Evolutionary conservation across 768 basidiomycete species (phyloP).

Genomic region (Lactarius pseudohatsudake): DNA sequence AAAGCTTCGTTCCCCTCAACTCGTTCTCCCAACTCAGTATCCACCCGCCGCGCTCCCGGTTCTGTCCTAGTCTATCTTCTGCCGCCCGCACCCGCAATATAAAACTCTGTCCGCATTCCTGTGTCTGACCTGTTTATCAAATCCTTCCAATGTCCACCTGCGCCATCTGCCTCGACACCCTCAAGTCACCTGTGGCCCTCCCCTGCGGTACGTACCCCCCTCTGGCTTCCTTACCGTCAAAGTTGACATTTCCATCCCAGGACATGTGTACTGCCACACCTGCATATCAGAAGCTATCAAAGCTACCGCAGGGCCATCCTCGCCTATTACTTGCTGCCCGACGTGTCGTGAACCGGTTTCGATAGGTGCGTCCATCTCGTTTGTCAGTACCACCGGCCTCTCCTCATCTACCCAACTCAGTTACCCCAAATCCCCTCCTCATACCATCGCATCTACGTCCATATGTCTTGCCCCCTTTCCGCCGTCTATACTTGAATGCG

Average conservation of each 20-base stretch:
- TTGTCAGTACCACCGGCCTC: neutral
- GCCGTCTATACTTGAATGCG: slow-evolving; percentile 25
- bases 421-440: slow-evolving; percentile 15
- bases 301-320: slow-evolving; percentile 1
- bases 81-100: slow-evolving; percentile 12
- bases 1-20: neutral
- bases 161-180: slow-evolving; percentile 26
- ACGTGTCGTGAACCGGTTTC: slow-evolving; percentile 26
- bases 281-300: slow-evolving; percentile 18
- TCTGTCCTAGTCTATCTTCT: neutral
- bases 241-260: neutral
- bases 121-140: neutral
- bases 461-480: slow-evolving; percentile 23
- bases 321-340: slow-evolving; percentile 12
- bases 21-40: neutral
- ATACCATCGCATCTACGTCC: slow-evolving; percentile 26
- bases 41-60: slow-evolving; percentile 3
- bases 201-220: slow-evolving; percentile 26
- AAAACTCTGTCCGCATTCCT: neutral
- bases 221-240: neutral
- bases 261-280: slow-evolving; percentile 24
- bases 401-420: slow-evolving; percentile 6
- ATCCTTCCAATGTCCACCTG: slow-evolving; percentile 24
- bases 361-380: neutral
- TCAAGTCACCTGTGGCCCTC: slow-evolving; percentile 24